phyloP scores from a whole-genome alignment of 495 filamentous ascomycete genomes.

The Annulohypoxylon maeteangense region DNA sequence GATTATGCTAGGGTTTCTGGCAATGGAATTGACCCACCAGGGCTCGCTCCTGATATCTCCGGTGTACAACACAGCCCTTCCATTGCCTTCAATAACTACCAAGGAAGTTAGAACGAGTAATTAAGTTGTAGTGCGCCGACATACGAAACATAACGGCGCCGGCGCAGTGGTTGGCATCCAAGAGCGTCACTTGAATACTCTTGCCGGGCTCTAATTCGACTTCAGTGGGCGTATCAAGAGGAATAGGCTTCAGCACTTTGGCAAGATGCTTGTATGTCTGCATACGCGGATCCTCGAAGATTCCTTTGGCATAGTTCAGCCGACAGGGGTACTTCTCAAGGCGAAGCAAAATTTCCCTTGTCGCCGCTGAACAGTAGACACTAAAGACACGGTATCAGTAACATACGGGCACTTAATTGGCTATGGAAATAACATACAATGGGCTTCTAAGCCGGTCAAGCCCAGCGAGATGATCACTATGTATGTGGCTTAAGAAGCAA shows the following conservation, averaged over 20 bases:
- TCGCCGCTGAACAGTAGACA: slow-evolving; percentile 89
- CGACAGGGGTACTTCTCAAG: slow-evolving; percentile 82
- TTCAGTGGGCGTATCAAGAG: slow-evolving; percentile 80
- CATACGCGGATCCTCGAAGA: slow-evolving; percentile 71
- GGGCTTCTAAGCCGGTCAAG: slow-evolving; percentile 79
- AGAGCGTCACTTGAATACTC: slow-evolving; percentile 79
- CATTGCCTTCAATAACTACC: slow-evolving; percentile 78
- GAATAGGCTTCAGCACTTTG: slow-evolving; percentile 82
- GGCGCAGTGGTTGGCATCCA: slow-evolving; percentile 92
- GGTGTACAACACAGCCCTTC: slow-evolving; percentile 85
- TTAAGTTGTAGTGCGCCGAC: not conserved
- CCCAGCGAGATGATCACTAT: slow-evolving; percentile 89
- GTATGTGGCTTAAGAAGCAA: slow-evolving; percentile 92
- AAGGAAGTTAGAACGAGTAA: not conserved
- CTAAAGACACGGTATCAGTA: slow-evolving; percentile 43
- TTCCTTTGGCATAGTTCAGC: slow-evolving; percentile 80
- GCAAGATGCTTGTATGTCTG: slow-evolving; percentile 79
- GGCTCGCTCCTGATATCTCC: slow-evolving; percentile 87
- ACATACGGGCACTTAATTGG: slow-evolving; percentile 11
- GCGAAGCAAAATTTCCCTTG: slow-evolving; percentile 78
- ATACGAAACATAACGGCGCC: slow-evolving; percentile 89
- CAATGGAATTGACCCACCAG: slow-evolving; percentile 65
- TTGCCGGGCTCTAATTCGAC: slow-evolving; percentile 77
- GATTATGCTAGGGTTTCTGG: slow-evolving; percentile 76
- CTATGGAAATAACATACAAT: slow-evolving; percentile 60